These are phyloP conservation scores for Fusarium sp. DNA, from an alignment of 2,329 filamentous ascomycete species.

Conservation along the genomic window DNA sequence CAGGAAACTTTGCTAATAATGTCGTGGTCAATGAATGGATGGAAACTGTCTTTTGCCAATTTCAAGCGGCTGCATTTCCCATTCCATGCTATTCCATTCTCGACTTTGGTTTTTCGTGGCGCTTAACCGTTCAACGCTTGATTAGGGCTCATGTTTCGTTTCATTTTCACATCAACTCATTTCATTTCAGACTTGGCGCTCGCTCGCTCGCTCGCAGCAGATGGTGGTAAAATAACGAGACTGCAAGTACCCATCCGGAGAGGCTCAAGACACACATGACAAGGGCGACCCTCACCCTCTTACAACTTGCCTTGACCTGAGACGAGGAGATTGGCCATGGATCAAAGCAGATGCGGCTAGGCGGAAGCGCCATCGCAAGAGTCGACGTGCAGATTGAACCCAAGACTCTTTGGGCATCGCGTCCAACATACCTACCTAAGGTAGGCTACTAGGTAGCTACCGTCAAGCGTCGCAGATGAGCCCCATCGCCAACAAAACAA, in stretches of 20 bases:
- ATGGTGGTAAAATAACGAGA: conserved; percentile 16
- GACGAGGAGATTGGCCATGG: conserved; percentile 42
- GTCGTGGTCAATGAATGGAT: background rate
- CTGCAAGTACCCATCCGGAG: background rate
- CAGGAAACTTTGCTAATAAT: conserved; percentile 16
- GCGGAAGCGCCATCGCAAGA: conserved; percentile 36
- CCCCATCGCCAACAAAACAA: conserved; percentile 23
- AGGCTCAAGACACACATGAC: conserved; percentile 19
- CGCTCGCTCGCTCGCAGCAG: background rate
- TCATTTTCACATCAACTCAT: conserved; percentile 3
- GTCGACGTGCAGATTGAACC: conserved; percentile 36
- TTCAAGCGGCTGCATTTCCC: conserved; percentile 23
- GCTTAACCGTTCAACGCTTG: conserved; percentile 1
- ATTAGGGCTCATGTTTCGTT: conserved; percentile 17
- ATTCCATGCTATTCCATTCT: conserved; percentile 21
- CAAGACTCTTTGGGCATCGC: conserved; percentile 33
- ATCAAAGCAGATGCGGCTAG: conserved; percentile 41
- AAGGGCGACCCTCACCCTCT: conserved; percentile 32
- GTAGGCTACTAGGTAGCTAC: background rate
- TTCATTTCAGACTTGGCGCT: conserved; percentile 1
- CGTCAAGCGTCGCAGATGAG: conserved; percentile 11
- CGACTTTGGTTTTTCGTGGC: conserved; percentile 4
- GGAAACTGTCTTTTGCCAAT: conserved; percentile 25
- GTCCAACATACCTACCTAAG: background rate
- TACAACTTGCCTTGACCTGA: conserved; percentile 25